Percentiles rank a stretch among this genome's conserved stretches.
Conservation (phyloP, 495 filamentous ascomycete genomes). For the Coniosporium apollinis region DNA sequence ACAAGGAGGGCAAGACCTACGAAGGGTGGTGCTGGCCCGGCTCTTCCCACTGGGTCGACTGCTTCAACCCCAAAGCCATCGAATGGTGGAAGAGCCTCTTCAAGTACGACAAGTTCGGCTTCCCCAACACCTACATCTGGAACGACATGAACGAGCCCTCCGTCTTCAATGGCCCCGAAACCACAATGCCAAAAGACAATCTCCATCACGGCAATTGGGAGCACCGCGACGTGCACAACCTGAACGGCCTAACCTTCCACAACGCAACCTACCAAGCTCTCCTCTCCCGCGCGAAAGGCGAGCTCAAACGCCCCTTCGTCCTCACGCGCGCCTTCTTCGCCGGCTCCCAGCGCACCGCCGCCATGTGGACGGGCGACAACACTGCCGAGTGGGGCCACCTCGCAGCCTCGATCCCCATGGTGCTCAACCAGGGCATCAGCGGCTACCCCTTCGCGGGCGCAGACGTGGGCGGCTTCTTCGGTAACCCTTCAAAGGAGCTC, state of each 20-base stretch:
- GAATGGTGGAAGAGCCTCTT: constrained; percentile 84
- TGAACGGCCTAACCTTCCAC: constrained; percentile 84
- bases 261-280: constrained; percentile 83
- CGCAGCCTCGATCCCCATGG: constrained; percentile 71
- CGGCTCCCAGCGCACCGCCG: constrained; percentile 73
- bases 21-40: constrained; percentile 99
- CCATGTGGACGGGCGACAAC: constrained; percentile 99
- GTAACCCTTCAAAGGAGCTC: constrained; percentile 83
- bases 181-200: constrained; percentile 96
- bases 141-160: constrained; percentile 99
- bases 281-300: constrained; percentile 61
- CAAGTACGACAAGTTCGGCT: constrained; percentile 72
- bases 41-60: constrained; percentile 87
- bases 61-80: constrained; percentile 72
- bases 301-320: constrained; percentile 69
- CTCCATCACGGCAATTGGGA: constrained; percentile 86
- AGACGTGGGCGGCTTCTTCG: constrained; percentile 96
- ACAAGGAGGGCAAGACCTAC: constrained; percentile 78
- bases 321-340: constrained; percentile 84
- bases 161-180: constrained; percentile 95
- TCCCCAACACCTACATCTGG: constrained; percentile 87
- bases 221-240: constrained; percentile 88
- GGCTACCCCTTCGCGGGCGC: constrained; percentile 91
- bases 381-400: constrained; percentile 87
- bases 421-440: constrained; percentile 76